Evolutionary conservation across 495 filamentous ascomycete genomes (phyloP).

Genomic region (Aspergillus indologenus): DNA sequence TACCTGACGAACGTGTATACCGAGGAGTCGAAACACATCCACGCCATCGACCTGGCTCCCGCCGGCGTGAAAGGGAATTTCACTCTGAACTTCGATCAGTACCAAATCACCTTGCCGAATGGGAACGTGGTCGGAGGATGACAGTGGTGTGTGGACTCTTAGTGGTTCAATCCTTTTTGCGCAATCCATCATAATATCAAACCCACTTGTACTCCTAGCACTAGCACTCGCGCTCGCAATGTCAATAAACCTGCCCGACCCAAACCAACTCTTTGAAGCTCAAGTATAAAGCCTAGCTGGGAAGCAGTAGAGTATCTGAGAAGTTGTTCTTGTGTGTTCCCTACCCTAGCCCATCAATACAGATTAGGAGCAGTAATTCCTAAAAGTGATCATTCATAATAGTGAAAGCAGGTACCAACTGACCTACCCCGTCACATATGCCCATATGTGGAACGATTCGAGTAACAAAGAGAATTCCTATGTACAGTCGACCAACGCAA

Average conservation of each 20-base stretch:
- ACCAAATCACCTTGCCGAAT: constrained; percentile 41
- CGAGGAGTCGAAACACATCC: constrained; percentile 14
- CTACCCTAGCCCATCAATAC: too few species aligned
- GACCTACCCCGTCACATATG: too few species aligned
- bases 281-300: not conserved
- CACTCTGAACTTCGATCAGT: constrained; percentile 41
- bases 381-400: too few species aligned
- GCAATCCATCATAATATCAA: not conserved
- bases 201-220: not conserved
- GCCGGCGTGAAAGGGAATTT: constrained; percentile 30
- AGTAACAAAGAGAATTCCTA: not conserved
- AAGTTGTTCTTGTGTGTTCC: too few species aligned
- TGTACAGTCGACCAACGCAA: not conserved
- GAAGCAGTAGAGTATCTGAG: too few species aligned
- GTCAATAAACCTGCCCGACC: not conserved
- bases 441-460: too few species aligned
- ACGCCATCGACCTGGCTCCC: constrained; percentile 17
- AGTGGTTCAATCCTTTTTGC: too few species aligned
- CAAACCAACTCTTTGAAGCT: not conserved
- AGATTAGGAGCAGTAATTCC: too few species aligned
- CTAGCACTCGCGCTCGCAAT: not conserved
- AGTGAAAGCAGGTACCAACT: too few species aligned
- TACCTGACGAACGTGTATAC: constrained; percentile 32
- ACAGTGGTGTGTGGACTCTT: too few species aligned
- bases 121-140: constrained; percentile 32